A percentile compares a stretch with the other conserved stretches of the same genome.
Conservation (phyloP, 2,329 filamentous ascomycete species). For the Nannizzia gypsea region DNA sequence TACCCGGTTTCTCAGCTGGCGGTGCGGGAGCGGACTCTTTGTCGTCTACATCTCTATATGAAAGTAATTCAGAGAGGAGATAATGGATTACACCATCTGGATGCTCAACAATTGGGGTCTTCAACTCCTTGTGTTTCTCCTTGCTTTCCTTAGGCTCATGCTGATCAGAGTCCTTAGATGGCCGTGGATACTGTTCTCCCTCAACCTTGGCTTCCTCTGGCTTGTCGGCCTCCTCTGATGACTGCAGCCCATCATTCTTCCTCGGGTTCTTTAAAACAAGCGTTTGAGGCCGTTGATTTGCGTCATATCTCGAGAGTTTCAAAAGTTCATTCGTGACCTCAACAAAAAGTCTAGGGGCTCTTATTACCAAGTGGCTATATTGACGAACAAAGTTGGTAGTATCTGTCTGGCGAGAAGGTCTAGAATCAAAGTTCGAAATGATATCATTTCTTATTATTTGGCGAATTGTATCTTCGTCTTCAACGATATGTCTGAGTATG, state of each 20-base stretch:
- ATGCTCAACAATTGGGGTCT: constrained; percentile 76
- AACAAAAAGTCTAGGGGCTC: constrained; percentile 74
- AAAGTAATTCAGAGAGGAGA: constrained; percentile 78
- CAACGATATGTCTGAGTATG: constrained; percentile 80
- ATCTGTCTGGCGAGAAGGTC: constrained; percentile 50
- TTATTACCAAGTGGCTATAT: constrained; percentile 66
- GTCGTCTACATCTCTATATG: constrained; percentile 86
- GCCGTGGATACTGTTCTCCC: constrained; percentile 14
- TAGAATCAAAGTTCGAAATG: constrained; percentile 57
- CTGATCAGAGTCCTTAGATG: constrained; percentile 22
- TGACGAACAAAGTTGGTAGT: constrained; percentile 61
- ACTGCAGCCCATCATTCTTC: constrained; percentile 12
- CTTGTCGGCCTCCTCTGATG: constrained; percentile 24
- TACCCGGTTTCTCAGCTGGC: constrained; percentile 12
- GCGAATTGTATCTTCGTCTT: constrained; percentile 81
- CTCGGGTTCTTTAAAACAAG: constrained; percentile 43
- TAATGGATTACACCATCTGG: constrained; percentile 94
- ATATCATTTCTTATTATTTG: constrained; percentile 91
- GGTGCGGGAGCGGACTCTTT: constrained; percentile 45
- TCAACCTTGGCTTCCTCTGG: constrained; percentile 13
- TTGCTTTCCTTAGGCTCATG: constrained; percentile 23
- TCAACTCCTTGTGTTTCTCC: constrained; percentile 55
- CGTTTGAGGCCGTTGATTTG: constrained; percentile 41
- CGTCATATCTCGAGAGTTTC: constrained; percentile 55
- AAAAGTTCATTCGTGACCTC: constrained; percentile 77